phyloP scores from a whole-genome alignment of 352 stramenopile genomes.

The Phytophthora quininea region DNA sequence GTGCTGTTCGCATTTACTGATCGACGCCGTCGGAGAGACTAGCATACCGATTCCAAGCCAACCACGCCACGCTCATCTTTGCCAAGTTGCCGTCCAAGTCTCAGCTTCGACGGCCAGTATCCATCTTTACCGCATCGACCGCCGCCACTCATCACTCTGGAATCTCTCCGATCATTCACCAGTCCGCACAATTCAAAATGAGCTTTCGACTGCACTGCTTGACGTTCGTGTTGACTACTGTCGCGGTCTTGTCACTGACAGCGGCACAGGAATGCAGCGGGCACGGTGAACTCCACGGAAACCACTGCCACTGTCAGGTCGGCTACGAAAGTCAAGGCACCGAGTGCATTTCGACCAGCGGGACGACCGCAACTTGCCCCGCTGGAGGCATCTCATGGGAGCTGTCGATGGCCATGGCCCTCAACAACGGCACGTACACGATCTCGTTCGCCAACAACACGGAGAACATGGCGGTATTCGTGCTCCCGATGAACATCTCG shows the following conservation, averaged over 20 bases:
- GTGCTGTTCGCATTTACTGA: no score
- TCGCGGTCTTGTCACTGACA: constrained; percentile 14
- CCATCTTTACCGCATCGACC: no score
- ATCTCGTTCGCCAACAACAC: constrained; percentile 48
- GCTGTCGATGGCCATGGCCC: constrained; percentile 41
- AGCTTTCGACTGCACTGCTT: not conserved
- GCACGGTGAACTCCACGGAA: constrained; percentile 46
- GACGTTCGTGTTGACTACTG: constrained; percentile 18
- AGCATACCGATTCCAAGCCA: no score
- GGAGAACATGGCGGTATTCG: constrained; percentile 52
- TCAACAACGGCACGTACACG: constrained; percentile 55
- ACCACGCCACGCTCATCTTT: no score
- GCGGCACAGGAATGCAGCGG: constrained; percentile 43
- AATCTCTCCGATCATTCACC: no score
- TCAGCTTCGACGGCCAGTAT: no score
- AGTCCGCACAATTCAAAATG: not conserved
- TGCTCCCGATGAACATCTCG: constrained; percentile 39
- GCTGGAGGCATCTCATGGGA: constrained; percentile 47
- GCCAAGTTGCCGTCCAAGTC: no score
- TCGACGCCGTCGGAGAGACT: no score
- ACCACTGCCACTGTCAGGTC: constrained; percentile 51
- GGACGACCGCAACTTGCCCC: constrained; percentile 30
- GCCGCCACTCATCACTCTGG: no score
- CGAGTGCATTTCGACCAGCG: constrained; percentile 37
- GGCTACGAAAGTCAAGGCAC: constrained; percentile 48